A percentile compares a stretch with the other conserved stretches of the same genome.
phyloP scores from a whole-genome alignment of 2,329 filamentous ascomycete species.

The Bipolaris cookei region DNA sequence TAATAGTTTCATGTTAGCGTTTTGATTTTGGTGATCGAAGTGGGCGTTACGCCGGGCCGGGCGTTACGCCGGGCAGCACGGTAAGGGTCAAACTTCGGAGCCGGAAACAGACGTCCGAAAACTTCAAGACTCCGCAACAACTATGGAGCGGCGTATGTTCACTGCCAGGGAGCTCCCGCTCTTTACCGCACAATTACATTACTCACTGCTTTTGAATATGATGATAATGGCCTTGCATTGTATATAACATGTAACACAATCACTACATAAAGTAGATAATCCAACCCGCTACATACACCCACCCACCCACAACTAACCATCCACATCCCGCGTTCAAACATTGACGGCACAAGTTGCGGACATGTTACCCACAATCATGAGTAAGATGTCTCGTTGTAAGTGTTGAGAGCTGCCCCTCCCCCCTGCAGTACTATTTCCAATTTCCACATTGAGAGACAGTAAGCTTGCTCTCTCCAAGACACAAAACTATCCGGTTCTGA shows the following conservation, averaged over 20 bases:
- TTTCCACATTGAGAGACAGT: no score
- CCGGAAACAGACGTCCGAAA: background rate
- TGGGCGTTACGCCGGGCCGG: no score
- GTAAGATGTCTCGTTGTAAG: conserved; percentile 3
- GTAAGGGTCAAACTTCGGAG: background rate
- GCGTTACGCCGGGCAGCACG: no score
- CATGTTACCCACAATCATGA: background rate
- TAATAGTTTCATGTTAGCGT: no score
- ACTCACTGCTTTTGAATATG: background rate
- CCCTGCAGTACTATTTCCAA: no score
- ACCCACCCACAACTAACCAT: background rate
- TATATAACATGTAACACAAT: background rate
- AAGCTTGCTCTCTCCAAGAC: no score
- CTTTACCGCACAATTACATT: background rate
- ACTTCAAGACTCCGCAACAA: background rate
- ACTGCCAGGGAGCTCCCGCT: background rate
- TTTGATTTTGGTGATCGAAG: no score
- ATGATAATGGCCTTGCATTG: no score
- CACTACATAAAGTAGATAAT: background rate
- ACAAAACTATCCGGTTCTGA: background rate
- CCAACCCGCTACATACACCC: background rate
- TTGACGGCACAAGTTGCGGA: background rate
- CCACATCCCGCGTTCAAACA: background rate
- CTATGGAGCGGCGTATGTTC: background rate
- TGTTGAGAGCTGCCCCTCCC: background rate